Evolutionary conservation across 2,329 filamentous ascomycete species (phyloP).

Genomic region (Hymenoscyphus fructigenus): DNA sequence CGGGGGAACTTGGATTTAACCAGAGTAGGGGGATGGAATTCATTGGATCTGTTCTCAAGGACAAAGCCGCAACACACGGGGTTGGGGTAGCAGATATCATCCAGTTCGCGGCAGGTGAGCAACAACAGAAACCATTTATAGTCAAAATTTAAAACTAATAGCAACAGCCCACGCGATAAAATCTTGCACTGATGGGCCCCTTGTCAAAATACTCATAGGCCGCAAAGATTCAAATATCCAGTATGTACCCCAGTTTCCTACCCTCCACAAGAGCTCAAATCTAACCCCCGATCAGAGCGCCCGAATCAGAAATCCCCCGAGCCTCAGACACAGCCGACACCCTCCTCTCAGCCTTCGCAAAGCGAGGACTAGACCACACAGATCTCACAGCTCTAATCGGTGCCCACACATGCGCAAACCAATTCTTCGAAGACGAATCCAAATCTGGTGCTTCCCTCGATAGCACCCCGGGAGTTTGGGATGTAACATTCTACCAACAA

Average conservation of each 20-base stretch:
- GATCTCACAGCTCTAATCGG: conserved; percentile 7
- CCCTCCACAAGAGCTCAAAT: background rate
- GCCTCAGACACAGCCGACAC: background rate
- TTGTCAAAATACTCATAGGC: background rate
- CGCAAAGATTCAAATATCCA: background rate
- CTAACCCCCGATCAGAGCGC: background rate
- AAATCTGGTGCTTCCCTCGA: conserved; percentile 2
- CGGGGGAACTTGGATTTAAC: background rate
- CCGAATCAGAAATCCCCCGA: conserved; percentile 1
- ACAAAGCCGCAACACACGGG: background rate
- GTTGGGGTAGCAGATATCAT: conserved; percentile 7
- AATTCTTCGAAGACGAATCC: conserved; percentile 7
- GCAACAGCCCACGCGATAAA: conserved; percentile 5
- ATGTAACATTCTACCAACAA: conserved; percentile 6
- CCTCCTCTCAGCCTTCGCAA: conserved; percentile 1
- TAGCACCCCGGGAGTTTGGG: conserved; percentile 1
- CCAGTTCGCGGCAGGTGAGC: conserved; percentile 8
- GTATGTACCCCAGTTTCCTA: background rate
- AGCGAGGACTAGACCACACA: background rate
- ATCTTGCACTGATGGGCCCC: background rate
- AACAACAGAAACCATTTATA: background rate
- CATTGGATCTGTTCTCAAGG: background rate
- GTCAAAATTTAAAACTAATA: background rate
- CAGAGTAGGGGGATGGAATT: conserved; percentile 1
- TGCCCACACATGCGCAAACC: conserved; percentile 8